Percentiles rank a stretch among this genome's conserved stretches.
Conservation (phyloP, 768 basidiomycete genomes). For the Pleurotus giganteus region DNA sequence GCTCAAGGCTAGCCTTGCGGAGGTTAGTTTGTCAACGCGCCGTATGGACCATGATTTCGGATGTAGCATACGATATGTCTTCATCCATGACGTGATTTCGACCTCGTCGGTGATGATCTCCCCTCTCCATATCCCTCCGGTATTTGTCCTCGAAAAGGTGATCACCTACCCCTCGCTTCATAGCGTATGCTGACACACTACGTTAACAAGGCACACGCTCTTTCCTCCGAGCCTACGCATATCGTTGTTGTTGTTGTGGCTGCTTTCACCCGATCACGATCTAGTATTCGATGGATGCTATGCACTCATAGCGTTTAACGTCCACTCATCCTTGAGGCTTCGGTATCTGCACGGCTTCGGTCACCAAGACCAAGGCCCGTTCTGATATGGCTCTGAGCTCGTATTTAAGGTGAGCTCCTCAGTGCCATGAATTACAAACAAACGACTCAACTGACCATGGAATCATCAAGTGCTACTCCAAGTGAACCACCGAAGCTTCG, state of each 20-base stretch:
- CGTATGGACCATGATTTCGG: too few species aligned
- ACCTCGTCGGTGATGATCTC: too few species aligned
- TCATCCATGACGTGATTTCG: too few species aligned
- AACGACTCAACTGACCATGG: background rate
- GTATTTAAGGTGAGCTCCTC: too few species aligned
- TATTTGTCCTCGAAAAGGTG: too few species aligned
- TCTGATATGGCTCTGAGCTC: too few species aligned
- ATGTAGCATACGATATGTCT: too few species aligned
- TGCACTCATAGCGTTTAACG: background rate
- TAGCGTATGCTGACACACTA: too few species aligned
- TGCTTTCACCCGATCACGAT: background rate
- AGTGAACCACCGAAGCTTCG: background rate
- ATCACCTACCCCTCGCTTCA: too few species aligned
- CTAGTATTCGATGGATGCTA: background rate
- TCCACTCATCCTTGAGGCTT: background rate
- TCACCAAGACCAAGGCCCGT: background rate
- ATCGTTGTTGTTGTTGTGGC: background rate
- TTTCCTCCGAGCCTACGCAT: background rate
- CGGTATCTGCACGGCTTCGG: background rate
- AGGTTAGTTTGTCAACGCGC: conserved; percentile 27
- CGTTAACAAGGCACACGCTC: too few species aligned
- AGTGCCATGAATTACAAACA: background rate
- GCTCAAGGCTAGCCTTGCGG: conserved; percentile 38
- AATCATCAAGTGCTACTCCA: background rate
- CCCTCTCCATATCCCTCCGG: too few species aligned